Conservation (phyloP, 352 stramenopile species). For the Halophytophthora polymorphica region DNA sequence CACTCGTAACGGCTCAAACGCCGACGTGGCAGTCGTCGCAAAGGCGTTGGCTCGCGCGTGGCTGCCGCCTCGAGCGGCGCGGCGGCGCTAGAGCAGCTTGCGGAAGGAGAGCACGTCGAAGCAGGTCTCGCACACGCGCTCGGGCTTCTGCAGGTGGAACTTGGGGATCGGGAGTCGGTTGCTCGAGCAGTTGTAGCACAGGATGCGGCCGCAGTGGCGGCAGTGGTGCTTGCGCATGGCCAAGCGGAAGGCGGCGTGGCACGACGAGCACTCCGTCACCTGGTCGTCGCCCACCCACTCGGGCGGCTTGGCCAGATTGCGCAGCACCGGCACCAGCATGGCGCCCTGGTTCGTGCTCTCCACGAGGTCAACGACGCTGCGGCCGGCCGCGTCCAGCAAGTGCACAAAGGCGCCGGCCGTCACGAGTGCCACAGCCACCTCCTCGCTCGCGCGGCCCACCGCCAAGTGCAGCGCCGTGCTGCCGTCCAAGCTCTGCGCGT, state of each 20-base stretch:
- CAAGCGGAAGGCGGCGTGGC: constrained; percentile 67
- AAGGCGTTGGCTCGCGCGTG: not conserved
- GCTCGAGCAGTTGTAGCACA: constrained; percentile 86
- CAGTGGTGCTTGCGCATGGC: constrained; percentile 86
- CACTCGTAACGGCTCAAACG: too few species aligned
- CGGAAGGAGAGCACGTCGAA: constrained; percentile 83
- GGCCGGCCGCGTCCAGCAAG: constrained; percentile 73
- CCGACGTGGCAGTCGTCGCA: too few species aligned
- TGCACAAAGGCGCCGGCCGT: constrained; percentile 75
- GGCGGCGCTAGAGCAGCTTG: constrained; percentile 65
- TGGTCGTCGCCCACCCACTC: constrained; percentile 73
- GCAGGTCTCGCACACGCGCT: constrained; percentile 82
- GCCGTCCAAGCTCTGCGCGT: constrained; percentile 77
- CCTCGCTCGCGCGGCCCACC: constrained; percentile 71
- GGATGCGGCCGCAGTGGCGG: constrained; percentile 73
- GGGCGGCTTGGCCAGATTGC: constrained; percentile 61
- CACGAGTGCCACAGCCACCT: constrained; percentile 67
- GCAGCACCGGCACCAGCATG: constrained; percentile 79
- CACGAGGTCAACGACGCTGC: constrained; percentile 79
- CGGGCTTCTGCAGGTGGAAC: constrained; percentile 68
- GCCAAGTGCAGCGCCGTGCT: constrained; percentile 82
- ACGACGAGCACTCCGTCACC: constrained; percentile 68
- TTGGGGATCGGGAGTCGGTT: constrained; percentile 85
- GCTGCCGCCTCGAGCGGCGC: not conserved
- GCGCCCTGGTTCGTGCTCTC: constrained; percentile 78